These are phyloP conservation scores for Paramarasmius palmivorus DNA, from an alignment of 1,284 basidiomycete species.

Conservation along the genomic window DNA sequence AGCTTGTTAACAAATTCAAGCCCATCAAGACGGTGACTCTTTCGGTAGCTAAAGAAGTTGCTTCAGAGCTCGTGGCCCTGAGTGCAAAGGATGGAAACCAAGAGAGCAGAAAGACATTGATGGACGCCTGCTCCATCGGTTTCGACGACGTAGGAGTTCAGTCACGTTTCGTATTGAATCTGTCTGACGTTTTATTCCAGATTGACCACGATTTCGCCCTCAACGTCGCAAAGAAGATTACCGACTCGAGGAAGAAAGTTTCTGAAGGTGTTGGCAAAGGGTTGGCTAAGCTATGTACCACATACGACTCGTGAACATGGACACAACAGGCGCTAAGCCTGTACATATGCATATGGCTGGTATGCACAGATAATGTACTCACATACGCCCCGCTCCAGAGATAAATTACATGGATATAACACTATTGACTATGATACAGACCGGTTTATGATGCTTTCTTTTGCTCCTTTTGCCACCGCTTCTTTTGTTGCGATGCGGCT, in stretches of 20 bases:
- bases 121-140: conserved; percentile 48
- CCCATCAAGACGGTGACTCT: conserved; percentile 54
- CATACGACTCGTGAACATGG: conserved; percentile 30
- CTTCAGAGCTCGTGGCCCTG: conserved; percentile 47
- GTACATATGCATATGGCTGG: neutral
- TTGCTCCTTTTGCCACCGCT: conserved; percentile 53
- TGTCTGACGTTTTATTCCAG: conserved; percentile 33
- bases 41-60: conserved; percentile 56
- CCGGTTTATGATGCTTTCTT: conserved; percentile 23
- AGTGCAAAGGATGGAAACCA: conserved; percentile 50
- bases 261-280: conserved; percentile 74
- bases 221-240: conserved; percentile 60
- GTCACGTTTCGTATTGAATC: neutral
- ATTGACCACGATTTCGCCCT: conserved; percentile 66
- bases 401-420: neutral
- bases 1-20: conserved; percentile 71
- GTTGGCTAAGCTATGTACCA: conserved; percentile 51
- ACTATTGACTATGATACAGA: neutral
- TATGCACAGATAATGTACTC: neutral
- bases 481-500: conserved; percentile 72
- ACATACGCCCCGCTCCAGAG: neutral
- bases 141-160: conserved; percentile 41
- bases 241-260: conserved; percentile 68
- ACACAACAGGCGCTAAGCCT: neutral
- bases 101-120: conserved; percentile 52